These are phyloP conservation scores for Lentinula guzmanii DNA, from an alignment of 768 basidiomycete genomes.

Conservation along the genomic window DNA sequence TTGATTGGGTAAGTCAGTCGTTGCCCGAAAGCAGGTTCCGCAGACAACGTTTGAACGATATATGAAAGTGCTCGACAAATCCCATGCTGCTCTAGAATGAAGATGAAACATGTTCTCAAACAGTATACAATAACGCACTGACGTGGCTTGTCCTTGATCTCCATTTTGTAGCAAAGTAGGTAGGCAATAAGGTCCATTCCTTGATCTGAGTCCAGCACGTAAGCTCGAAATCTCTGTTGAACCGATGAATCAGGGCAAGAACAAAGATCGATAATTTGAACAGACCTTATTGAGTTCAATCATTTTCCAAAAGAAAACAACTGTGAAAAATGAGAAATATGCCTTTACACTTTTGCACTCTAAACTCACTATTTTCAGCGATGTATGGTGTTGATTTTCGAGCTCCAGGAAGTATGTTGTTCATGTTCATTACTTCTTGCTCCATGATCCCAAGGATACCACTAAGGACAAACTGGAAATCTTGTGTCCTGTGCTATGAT, in stretches of 20 bases:
- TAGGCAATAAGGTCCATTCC: conserved; percentile 73
- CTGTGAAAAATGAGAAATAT: conserved; percentile 27
- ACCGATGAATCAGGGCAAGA: neutral
- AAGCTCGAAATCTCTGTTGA: conserved; percentile 82
- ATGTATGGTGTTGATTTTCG: conserved; percentile 77
- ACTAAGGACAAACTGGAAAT: conserved; percentile 78
- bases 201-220: conserved; percentile 75
- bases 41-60: conserved; percentile 86
- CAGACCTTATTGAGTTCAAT: conserved; percentile 87
- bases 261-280: neutral
- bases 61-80: conserved; percentile 86
- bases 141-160: conserved; percentile 94
- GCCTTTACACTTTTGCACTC: neutral
- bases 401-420: conserved; percentile 81
- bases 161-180: conserved; percentile 75
- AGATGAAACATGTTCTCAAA: neutral
- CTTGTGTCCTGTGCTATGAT: conserved; percentile 77
- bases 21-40: conserved; percentile 73
- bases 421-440: conserved; percentile 69
- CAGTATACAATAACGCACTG: conserved; percentile 18
- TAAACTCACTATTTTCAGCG: conserved; percentile 66
- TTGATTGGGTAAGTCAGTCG: conserved; percentile 62
- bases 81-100: conserved; percentile 74
- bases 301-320: conserved; percentile 85
- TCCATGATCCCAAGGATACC: conserved; percentile 66